Base-by-base conservation (phyloP, 2,329 filamentous ascomycete species). In the Annulohypoxylon truncatum region DNA sequence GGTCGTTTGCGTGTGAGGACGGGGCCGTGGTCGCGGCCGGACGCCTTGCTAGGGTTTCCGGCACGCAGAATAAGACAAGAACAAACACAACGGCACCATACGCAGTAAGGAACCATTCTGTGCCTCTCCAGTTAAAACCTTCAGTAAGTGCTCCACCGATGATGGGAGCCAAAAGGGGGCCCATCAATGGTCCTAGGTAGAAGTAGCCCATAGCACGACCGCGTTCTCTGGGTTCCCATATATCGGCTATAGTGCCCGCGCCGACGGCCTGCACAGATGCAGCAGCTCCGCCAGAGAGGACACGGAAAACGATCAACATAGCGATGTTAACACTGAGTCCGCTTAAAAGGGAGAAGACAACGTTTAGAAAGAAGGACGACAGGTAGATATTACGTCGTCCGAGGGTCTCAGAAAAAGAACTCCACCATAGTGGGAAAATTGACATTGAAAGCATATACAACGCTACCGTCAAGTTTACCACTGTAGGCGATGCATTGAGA, bases 391-490 rank as follows among this genome's bases (percentile, higher is more conserved):
- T 89, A 20, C 93, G 87, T 40, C 93, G 87, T 10, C 93, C 93
- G 0, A 88, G 79, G 0, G 82, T 83, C 72, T 96, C 93, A 7
- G 90, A 93, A 74, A 96, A 94, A 1, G 90, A 90, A 0, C 90
- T 93, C 92, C 92, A 96, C 92, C 92, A 96, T 0, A 96, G 83
- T 0, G 93, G 93, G 71, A 94, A 95, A 46, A 96, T 92, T 59
- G 89, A 87, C 92, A 96, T 93, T 71, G 87, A 82, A 3, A 96
- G 82, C 92, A 96, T 93, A 77, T 94, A 96, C 61, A 95, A 79
- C 0, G 92, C 90, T 0, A 96, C 87, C 0, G 90, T 90, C 61
- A 96, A 75, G 77, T 96, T 96, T 59, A 90, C 88, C 13, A 92
- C 80, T 0, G 91, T 91, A 12, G 87, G 78, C 0, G 86, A 85